Evolutionary conservation across 2,329 filamentous ascomycete species (phyloP), one percentile per base, ranked within the genome.

Genomic region (Seiridium cupressi): DNA sequence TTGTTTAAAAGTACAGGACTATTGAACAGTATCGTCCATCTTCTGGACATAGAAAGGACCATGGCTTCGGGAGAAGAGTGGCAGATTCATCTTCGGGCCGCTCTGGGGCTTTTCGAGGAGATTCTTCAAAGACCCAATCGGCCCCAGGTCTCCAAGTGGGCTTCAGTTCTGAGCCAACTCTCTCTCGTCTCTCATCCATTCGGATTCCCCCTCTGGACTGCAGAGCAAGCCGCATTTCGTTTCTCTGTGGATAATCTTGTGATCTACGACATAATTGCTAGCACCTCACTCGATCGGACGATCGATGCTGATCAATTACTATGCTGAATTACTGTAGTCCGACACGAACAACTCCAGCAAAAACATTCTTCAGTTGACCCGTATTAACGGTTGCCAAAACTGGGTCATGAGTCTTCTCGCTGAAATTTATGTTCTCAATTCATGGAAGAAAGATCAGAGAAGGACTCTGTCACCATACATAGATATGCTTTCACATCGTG

Each of bases 331-430:
- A 35, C 76, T 83, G 35, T 34, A 63, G 4, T n/a, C n/a, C 18
- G 53, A 44, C 18, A 36, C 46, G 61, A 64, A 26, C 71, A 73
- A 5, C 66, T 69, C 9, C 73, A 18, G 31, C 40, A 55, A n/a
- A 67, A 0, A 72, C 70, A 1, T 70, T 81, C 47, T 73, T 74
- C 56, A 74, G 87, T 59, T 79, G 82, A 53, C 53, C 4, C 77
- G 81, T 35, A 79, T 84, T 54, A 71, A 84, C 44, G 85, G 86
- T 1, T 76, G 84, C 61, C 74, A 83, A 48, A 88, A 87, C 69
- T 85, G 83, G 82, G 79, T 79, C 1, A 64, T 88, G 53, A 71
- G 82, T 51, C 73, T 79, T n/a, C 77, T 89, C 47, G 81, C 79
- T 9, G 79, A 84, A 32, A 79, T 85, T 51, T 75, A 84, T 11